phyloP scores from a whole-genome alignment of 225 moss, liverwort and hornwort genomes.

The Marchantia polymorpha region DNA sequence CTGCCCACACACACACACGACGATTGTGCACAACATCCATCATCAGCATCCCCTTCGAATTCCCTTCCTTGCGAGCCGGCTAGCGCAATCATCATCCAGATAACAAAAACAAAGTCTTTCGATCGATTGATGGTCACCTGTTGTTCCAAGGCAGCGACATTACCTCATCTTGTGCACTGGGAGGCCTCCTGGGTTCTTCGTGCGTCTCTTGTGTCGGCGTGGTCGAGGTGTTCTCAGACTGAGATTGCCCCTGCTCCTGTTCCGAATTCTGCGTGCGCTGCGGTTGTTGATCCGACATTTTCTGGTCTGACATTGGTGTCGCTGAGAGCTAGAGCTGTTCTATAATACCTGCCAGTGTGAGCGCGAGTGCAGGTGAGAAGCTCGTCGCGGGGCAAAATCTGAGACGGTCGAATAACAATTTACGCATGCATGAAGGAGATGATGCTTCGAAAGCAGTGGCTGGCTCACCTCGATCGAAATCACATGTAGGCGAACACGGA shows the following conservation, averaged over 20 bases:
- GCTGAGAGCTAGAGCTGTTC: not conserved
- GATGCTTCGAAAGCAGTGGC: not conserved
- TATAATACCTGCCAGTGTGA: too few relatives aligned
- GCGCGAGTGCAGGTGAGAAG: not conserved
- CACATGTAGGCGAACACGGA: conserved; percentile 9
- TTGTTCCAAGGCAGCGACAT: too few relatives aligned
- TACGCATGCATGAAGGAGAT: not conserved
- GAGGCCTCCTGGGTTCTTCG: not conserved
- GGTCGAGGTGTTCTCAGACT: not conserved
- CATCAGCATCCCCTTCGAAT: too few relatives aligned
- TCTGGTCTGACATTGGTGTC: not conserved
- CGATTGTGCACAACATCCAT: too few relatives aligned
- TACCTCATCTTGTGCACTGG: conserved; percentile 3
- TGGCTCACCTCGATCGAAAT: not conserved
- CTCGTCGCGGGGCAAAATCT: not conserved
- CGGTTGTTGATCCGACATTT: conserved; percentile 7
- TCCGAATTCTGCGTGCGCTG: not conserved
- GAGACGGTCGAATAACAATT: too few relatives aligned
- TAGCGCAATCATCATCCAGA: too few relatives aligned
- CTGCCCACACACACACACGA: conserved; percentile 29
- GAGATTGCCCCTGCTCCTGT: not conserved
- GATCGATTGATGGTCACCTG: too few relatives aligned
- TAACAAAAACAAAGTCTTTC: too few relatives aligned
- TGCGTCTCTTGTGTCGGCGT: not conserved
- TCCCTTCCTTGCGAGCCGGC: too few relatives aligned